phyloP scores from a whole-genome alignment of 768 basidiomycete genomes.

The Mycena filopes region DNA sequence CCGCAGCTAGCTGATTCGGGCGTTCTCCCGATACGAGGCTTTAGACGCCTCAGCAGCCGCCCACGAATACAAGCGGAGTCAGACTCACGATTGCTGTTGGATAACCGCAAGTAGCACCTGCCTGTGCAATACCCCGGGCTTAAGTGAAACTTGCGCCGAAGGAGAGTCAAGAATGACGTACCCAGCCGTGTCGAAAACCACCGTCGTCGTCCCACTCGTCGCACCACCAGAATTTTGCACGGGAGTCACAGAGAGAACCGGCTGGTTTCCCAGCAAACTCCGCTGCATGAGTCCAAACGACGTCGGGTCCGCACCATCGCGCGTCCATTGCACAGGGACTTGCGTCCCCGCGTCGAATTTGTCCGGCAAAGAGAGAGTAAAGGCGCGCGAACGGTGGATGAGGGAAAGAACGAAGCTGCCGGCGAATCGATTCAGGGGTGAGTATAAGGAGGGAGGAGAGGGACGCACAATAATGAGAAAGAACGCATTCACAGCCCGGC shows the following conservation, averaged over 20 bases:
- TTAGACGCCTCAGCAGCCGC: background rate
- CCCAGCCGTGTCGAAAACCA: slow-evolving; percentile 16
- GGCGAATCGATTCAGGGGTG: too few relatives aligned
- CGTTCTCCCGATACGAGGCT: slow-evolving; percentile 11
- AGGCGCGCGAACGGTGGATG: background rate
- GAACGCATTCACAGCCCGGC: too few relatives aligned
- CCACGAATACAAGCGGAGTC: background rate
- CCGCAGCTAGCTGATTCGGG: slow-evolving; percentile 22
- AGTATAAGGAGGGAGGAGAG: too few relatives aligned
- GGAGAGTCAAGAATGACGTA: background rate
- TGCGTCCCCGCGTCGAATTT: slow-evolving; percentile 2
- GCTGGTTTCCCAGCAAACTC: slow-evolving; percentile 13
- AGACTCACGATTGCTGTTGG: slow-evolving; percentile 14
- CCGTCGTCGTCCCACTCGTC: background rate
- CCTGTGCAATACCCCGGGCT: background rate
- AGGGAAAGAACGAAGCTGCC: background rate
- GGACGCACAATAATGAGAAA: too few relatives aligned
- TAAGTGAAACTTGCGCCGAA: too few relatives aligned
- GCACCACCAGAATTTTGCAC: slow-evolving; percentile 6
- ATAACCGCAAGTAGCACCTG: slow-evolving; percentile 20
- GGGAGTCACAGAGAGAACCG: slow-evolving; percentile 11
- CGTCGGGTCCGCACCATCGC: slow-evolving; percentile 6
- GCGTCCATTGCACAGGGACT: slow-evolving; percentile 17
- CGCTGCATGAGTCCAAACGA: slow-evolving; percentile 29
- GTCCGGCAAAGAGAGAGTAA: slow-evolving; percentile 19